phyloP scores from a whole-genome alignment of 106 monocot genomes.

The Dendrobium chrysotoxum region DNA sequence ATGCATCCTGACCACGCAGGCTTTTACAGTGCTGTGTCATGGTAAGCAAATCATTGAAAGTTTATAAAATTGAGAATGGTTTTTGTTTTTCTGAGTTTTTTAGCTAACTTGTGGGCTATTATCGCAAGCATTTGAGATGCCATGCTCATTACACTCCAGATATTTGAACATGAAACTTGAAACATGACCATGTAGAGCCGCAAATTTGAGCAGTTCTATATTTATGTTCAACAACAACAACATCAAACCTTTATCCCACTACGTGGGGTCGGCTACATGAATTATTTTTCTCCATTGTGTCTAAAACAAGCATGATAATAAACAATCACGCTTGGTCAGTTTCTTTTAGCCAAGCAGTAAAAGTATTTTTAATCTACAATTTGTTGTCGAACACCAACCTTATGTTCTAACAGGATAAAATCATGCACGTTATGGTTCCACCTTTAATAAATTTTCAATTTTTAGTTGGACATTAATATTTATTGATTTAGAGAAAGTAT shows the following conservation, averaged over 20 bases:
- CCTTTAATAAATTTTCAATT: neutral
- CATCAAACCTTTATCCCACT: no score
- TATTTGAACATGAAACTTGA: neutral
- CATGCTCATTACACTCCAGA: neutral
- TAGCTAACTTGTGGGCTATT: neutral
- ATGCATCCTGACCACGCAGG: neutral
- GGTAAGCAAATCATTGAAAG: no score
- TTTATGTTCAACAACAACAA: neutral
- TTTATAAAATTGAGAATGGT: no score
- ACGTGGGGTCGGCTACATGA: no score
- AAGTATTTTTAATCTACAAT: neutral
- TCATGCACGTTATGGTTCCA: neutral
- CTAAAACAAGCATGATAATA: neutral
- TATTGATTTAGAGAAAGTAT: no score
- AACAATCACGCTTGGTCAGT: neutral
- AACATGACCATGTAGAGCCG: neutral
- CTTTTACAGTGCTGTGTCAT: neutral
- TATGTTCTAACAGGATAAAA: neutral
- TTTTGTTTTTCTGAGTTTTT: neutral
- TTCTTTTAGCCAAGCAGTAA: neutral
- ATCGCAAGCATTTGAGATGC: neutral
- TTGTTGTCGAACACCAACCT: neutral
- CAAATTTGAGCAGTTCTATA: neutral
- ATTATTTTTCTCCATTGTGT: neutral
- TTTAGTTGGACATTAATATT: no score